Evolutionary conservation across 2,329 filamentous ascomycete species (phyloP).

Genomic region (Cryphonectria naterciae): DNA sequence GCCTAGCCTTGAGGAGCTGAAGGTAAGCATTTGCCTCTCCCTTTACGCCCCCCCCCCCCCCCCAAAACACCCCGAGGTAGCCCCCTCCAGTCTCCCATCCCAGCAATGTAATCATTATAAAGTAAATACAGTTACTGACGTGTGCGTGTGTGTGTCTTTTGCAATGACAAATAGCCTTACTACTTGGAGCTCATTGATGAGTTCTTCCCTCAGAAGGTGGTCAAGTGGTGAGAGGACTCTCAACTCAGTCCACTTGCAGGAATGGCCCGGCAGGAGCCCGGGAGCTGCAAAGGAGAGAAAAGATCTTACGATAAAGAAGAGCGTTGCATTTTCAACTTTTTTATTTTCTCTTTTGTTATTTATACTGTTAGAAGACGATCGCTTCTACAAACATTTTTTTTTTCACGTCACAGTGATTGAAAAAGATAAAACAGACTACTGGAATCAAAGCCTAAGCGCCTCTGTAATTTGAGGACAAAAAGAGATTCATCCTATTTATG

Average conservation of each 20-base stretch:
- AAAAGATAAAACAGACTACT: not conserved
- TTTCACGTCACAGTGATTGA: not conserved
- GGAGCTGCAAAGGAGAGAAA: not conserved
- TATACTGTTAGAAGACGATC: not conserved
- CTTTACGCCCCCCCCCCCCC: too few relatives aligned
- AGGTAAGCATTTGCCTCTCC: conserved; percentile 49
- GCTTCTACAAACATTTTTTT: not conserved
- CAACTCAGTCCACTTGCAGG: not conserved
- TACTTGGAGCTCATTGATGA: conserved; percentile 76
- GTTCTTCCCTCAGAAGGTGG: conserved; percentile 69
- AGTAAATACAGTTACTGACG: not conserved
- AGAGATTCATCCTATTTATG: not conserved
- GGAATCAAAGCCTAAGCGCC: not conserved
- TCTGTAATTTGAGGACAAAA: not conserved
- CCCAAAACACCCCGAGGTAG: too few relatives aligned
- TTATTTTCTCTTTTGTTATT: not conserved
- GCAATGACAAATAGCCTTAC: conserved; percentile 57
- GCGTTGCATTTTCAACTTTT: conserved; percentile 14
- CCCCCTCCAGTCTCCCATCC: not conserved
- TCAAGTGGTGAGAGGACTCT: conserved; percentile 63
- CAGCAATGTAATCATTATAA: not conserved
- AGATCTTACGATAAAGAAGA: not conserved
- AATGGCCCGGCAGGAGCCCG: not conserved
- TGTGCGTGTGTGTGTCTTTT: not conserved
- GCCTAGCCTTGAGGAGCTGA: conserved; percentile 75